Percentiles rank a stretch among this genome's conserved stretches.
phyloP scores from a whole-genome alignment of 2,329 filamentous ascomycete species.

The Cryphonectria carpinicola region DNA sequence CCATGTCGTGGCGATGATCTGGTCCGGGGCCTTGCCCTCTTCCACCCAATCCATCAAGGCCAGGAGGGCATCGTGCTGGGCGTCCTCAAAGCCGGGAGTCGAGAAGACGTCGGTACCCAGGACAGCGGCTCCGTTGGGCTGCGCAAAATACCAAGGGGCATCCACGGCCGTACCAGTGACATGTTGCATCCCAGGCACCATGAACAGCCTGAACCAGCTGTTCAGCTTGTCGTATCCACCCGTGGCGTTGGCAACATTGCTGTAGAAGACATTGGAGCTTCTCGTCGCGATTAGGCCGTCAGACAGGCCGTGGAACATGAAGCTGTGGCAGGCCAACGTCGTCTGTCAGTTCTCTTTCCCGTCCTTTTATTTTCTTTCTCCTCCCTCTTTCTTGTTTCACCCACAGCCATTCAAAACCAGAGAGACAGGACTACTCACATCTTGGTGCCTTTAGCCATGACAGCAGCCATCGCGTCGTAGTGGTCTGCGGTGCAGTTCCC shows the following conservation, averaged over 20 bases:
- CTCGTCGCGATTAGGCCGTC: slow-evolving; percentile 43
- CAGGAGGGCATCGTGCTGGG: slow-evolving; percentile 38
- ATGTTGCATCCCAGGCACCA: slow-evolving; percentile 55
- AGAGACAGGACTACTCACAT: slow-evolving; percentile 29
- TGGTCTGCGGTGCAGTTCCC: slow-evolving; percentile 37
- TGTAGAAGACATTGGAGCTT: slow-evolving; percentile 40
- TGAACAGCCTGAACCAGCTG: slow-evolving; percentile 56
- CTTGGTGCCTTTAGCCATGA: slow-evolving; percentile 43
- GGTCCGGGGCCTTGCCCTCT: slow-evolving; percentile 27
- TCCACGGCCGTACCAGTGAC: slow-evolving; percentile 41
- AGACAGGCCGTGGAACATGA: slow-evolving; percentile 47
- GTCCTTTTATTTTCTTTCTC: neutral
- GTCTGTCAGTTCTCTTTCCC: neutral
- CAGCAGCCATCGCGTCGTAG: slow-evolving; percentile 36
- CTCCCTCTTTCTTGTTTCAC: no score
- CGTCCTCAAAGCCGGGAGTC: slow-evolving; percentile 42
- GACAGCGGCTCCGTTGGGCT: slow-evolving; percentile 35
- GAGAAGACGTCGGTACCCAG: slow-evolving; percentile 36
- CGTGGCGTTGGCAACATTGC: slow-evolving; percentile 42
- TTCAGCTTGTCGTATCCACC: slow-evolving; percentile 39
- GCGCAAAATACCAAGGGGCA: slow-evolving; percentile 43
- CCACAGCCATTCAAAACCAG: neutral
- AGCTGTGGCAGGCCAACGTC: neutral
- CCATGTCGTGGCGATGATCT: slow-evolving; percentile 32
- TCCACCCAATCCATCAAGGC: slow-evolving; percentile 34